Evolutionary conservation across 106 monocot genomes (phyloP).

Genomic region (Cymbidium sinense): DNA sequence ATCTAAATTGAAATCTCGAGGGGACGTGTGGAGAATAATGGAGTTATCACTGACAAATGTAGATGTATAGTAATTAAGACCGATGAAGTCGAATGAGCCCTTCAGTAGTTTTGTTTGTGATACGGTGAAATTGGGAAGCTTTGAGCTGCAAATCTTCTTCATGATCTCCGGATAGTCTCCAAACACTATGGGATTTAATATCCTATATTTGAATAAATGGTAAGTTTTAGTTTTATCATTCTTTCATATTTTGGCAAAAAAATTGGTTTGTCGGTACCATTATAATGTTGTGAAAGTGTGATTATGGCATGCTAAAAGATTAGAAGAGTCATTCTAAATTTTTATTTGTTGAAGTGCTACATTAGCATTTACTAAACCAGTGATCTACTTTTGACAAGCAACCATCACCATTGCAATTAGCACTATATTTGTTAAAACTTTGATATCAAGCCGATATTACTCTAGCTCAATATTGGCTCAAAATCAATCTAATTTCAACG

Average conservation of each 20-base stretch:
- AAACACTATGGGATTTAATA: conserved; percentile 26
- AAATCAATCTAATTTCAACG: no score
- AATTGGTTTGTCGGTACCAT: not conserved
- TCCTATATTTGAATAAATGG: conserved; percentile 10
- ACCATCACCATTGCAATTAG: no score
- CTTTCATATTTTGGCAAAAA: not conserved
- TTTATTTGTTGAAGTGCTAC: no score
- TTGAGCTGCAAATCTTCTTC: conserved; percentile 26
- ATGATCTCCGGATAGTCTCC: conserved; percentile 48
- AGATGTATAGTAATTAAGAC: conserved; percentile 33
- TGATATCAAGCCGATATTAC: no score
- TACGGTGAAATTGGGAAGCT: conserved; percentile 30
- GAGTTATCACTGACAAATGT: conserved; percentile 19
- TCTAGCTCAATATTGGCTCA: no score
- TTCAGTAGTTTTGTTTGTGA: conserved; percentile 15
- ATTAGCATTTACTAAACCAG: no score
- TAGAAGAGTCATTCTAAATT: no score
- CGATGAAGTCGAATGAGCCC: conserved; percentile 46
- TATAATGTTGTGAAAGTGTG: not conserved
- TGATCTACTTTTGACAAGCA: no score
- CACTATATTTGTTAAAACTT: no score
- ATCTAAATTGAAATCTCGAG: conserved; percentile 24
- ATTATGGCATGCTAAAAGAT: no score
- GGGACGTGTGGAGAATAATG: not conserved
- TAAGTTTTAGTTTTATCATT: not conserved